Base-by-base conservation (phyloP, 345 rosid genomes). In the Eucalyptus regnans region DNA sequence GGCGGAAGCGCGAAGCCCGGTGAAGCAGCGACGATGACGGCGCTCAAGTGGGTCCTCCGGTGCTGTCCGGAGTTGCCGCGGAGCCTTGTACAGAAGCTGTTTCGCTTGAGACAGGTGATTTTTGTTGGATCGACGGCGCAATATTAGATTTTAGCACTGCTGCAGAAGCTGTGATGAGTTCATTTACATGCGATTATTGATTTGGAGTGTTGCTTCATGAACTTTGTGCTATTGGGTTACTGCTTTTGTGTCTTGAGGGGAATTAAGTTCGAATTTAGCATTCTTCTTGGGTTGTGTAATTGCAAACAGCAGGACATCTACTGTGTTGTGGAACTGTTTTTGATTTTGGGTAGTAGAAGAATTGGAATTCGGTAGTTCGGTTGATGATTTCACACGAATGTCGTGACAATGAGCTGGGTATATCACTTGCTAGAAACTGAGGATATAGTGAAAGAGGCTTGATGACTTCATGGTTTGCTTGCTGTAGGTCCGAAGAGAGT, bases 21-120 rank as follows among this genome's bases (percentile, higher is more conserved):
- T 18, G 44, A 89, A 12, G 88, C 89, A 33, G 51, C 91, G 71
- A 90, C 94, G 23, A 94, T 92, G 88, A 94, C 96, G 86, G 99
- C 98, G 79, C 91, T 97, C 50, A 95, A 94, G 93, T 97, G 99
- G 99, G 95, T 96, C 50, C 91, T 93, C 85, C 94, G 91, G 86
- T 97, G 98, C 92, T 95, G 98, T 92, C 99, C 98, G 18, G 96
- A 95, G 88, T 88, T 97, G 86, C 96, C 99, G n/a, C 94, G 96
- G 91, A 95, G 85, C 87, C 96, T 97, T 52, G 95, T 97, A 22
- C 99, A 95, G 90, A 97, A 96, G 91, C 96, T 97, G 33, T 96
- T 97, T 83, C 98, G 98, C 76, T 89, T 96, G 88, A 95, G 98
- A 94, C 98, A 96, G 99, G 99, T 97, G 58, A 85, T 15, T 81